Base-by-base conservation (phyloP, 192 early-diverging fungal genomes). In the Dissophora globulifera region DNA sequence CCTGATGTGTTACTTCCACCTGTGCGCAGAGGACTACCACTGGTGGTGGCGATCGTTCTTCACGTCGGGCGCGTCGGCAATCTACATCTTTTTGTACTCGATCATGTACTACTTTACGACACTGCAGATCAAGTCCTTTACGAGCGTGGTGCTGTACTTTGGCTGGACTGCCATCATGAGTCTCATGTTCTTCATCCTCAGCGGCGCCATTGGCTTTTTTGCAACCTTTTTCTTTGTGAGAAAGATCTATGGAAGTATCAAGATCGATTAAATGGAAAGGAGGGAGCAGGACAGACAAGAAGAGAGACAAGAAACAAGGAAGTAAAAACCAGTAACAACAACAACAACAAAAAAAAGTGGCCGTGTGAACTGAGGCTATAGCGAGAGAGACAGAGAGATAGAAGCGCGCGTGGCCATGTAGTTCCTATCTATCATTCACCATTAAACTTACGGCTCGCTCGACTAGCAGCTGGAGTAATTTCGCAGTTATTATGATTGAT, bases 21-120 rank as follows among this genome's bases (percentile, higher is more conserved):
- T 98, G 40, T 96, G 93, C 55, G 83, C 88, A 10, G 96, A 98
- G 62, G 82, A 91, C 60, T 92, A 92, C 48, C 84, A 87, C 62
- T 92, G 92, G 96, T 90, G 91, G 50, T 98, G 96, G 96, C 85
- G 89, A 30, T 88, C 93, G 11, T 95, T 97, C 78, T 85, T 93
- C 47, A 90, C 95, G 1, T 88, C 90, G 19, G 96, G 93, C 1
- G 92, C 95, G 1, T 88, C 93, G 22, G 92, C 91, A 2, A 65
- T 92, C 33, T 97, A 98, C 72, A 91, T 96, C 29, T 95, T 95
- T 66, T 57, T 92, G 58, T 98, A 98, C 67, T 91, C 92, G 2
- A 81, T 95, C 40, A 82, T 95, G 78, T 98, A 95, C 58, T 98
- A 93, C 78, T 82, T 86, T 46, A 86, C 90, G 9, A 88, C 87